phyloP scores from a whole-genome alignment of 1,139 yeast species.

The Pichia sp. region DNA sequence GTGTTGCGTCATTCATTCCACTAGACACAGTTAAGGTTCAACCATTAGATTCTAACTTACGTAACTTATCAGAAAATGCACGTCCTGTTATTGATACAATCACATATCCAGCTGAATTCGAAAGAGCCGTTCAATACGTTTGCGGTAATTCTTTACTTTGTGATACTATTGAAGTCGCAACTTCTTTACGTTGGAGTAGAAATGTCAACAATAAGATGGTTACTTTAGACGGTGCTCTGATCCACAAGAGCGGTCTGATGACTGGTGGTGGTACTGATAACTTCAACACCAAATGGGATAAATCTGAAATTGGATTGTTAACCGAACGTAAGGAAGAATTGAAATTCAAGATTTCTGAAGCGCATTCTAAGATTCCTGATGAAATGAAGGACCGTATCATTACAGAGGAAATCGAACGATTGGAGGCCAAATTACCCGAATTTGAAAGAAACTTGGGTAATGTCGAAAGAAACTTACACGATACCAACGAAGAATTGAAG shows the following conservation, averaged over 20 bases:
- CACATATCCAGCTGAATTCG: slow-evolving; percentile 65
- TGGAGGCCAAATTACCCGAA: slow-evolving; percentile 55
- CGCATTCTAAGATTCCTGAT: slow-evolving; percentile 50
- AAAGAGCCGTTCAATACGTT: slow-evolving; percentile 77
- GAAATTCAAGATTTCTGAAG: slow-evolving; percentile 47
- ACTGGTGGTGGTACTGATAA: slow-evolving; percentile 72
- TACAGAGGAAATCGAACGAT: slow-evolving; percentile 48
- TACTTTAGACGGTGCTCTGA: slow-evolving; percentile 79
- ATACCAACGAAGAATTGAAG: slow-evolving; percentile 53
- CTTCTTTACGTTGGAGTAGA: slow-evolving; percentile 67
- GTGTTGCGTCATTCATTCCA: slow-evolving; percentile 87
- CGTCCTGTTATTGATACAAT: slow-evolving; percentile 73
- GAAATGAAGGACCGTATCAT: slow-evolving; percentile 58
- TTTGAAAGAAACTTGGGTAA: slow-evolving; percentile 51
- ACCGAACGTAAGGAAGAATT: slow-evolving; percentile 61
- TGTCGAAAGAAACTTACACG: slow-evolving; percentile 51
- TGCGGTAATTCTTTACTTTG: slow-evolving; percentile 84
- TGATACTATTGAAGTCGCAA: slow-evolving; percentile 67
- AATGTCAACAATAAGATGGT: slow-evolving; percentile 67
- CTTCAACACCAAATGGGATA: slow-evolving; percentile 63
- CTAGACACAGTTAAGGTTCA: slow-evolving; percentile 71
- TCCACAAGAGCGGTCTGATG: slow-evolving; percentile 86
- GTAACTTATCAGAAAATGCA: slow-evolving; percentile 55
- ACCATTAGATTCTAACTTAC: slow-evolving; percentile 52
- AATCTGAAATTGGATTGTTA: slow-evolving; percentile 61